Percentiles rank a stretch among this genome's conserved stretches.
phyloP scores from a whole-genome alignment of 2,329 filamentous ascomycete species.

The Colletotrichum echinochloae region DNA sequence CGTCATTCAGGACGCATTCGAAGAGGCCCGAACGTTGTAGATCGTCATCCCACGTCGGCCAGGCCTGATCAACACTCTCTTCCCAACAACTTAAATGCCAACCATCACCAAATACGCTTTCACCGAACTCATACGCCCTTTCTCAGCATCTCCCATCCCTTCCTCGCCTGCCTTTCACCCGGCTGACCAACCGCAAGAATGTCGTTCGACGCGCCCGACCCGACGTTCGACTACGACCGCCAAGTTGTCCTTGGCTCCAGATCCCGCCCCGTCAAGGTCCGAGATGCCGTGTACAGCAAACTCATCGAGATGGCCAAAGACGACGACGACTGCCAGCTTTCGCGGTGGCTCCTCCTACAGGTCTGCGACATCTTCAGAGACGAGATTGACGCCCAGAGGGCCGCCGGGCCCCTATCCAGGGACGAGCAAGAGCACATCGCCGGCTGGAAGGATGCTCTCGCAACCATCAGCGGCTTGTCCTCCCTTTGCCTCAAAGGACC shows the following conservation, averaged over 20 bases:
- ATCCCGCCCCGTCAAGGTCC: not conserved
- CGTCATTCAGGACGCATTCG: not conserved
- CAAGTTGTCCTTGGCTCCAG: not conserved
- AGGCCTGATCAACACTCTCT: not conserved
- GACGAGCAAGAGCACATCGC: not conserved
- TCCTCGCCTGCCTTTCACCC: not conserved
- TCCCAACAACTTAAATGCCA: not conserved
- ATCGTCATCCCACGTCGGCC: too few relatives aligned
- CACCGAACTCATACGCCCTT: not conserved
- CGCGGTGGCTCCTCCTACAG: not conserved
- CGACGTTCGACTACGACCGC: too few relatives aligned
- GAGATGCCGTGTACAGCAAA: not conserved
- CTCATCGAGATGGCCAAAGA: not conserved
- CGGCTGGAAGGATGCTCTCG: conserved; percentile 2
- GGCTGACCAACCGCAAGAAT: not conserved
- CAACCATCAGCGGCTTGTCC: not conserved
- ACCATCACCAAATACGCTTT: not conserved
- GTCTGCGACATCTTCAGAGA: not conserved
- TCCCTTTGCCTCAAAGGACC: not conserved
- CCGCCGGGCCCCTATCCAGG: not conserved
- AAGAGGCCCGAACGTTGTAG: not conserved
- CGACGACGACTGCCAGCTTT: not conserved
- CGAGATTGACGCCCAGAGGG: not conserved
- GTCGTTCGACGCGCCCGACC: not conserved
- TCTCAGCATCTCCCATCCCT: not conserved